These are phyloP conservation scores for Striga asiatica DNA, from an alignment of 257 asterid genomes.

Conservation along the genomic window DNA sequence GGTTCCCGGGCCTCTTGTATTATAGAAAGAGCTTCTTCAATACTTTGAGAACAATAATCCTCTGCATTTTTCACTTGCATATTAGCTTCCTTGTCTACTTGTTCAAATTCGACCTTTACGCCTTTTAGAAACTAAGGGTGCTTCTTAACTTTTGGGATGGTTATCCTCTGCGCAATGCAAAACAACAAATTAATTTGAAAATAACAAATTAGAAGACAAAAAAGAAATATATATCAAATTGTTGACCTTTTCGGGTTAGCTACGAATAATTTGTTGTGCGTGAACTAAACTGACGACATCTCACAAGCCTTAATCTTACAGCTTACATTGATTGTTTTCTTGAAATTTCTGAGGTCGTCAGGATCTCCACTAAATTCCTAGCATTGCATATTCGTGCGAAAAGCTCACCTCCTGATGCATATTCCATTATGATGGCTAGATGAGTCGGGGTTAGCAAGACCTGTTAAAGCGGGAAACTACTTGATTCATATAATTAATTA, in stretches of 20 bases:
- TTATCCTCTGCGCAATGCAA: slow-evolving; percentile 54
- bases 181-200: background rate
- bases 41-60: slow-evolving; percentile 27
- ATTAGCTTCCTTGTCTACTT: slow-evolving; percentile 48
- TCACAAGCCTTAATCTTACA: background rate
- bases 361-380: slow-evolving; percentile 76
- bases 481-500: slow-evolving; percentile 54
- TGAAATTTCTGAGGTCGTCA: slow-evolving; percentile 82
- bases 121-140: slow-evolving; percentile 70
- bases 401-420: slow-evolving; percentile 80
- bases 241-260: slow-evolving; percentile 75
- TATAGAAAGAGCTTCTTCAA: slow-evolving; percentile 52
- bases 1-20: slow-evolving; percentile 54
- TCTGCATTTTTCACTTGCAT: slow-evolving; percentile 17
- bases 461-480: slow-evolving; percentile 18
- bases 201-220: background rate
- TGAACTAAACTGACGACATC: background rate
- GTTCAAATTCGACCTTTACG: slow-evolving; percentile 37
- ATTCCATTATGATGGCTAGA: slow-evolving; percentile 76
- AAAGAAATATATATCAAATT: background rate
- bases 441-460: slow-evolving; percentile 63
- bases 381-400: slow-evolving; percentile 60
- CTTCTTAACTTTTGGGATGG: slow-evolving; percentile 58
- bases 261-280: slow-evolving; percentile 36
- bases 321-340: slow-evolving; percentile 63